These are phyloP conservation scores for Paramecium sexaurelia DNA, from an alignment of 73 alveolate genomes.

Conservation along the genomic window DNA sequence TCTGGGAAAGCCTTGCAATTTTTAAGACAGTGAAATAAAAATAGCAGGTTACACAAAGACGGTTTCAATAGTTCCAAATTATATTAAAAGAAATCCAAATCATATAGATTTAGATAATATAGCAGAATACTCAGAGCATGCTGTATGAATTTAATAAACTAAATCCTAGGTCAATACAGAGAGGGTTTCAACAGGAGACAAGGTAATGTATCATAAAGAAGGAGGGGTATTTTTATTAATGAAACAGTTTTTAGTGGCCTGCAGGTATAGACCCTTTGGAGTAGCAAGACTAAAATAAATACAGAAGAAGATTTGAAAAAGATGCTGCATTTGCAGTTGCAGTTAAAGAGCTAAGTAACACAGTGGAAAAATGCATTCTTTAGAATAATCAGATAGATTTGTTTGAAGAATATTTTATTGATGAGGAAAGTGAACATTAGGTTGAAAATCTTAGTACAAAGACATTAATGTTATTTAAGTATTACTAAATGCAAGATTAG, in stretches of 20 bases:
- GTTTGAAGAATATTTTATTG: slow-evolving; percentile 95
- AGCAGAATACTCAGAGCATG: slow-evolving; percentile 83
- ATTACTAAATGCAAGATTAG: slow-evolving; percentile 72
- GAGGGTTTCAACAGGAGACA: slow-evolving; percentile 81
- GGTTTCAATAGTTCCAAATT: slow-evolving; percentile 55
- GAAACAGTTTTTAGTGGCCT: slow-evolving; percentile 84
- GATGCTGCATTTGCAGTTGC: slow-evolving; percentile 89
- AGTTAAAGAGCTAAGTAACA: slow-evolving; percentile 83
- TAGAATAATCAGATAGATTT: slow-evolving; percentile 96
- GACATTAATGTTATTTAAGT: slow-evolving; percentile 96
- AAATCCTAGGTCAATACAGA: slow-evolving; percentile 84
- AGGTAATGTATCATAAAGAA: slow-evolving; percentile 91
- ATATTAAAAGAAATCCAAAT: slow-evolving; percentile 81
- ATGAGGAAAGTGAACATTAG: slow-evolving; percentile 91
- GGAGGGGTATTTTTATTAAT: slow-evolving; percentile 80
- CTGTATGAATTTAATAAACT: slow-evolving; percentile 66
- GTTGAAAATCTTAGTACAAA: slow-evolving; percentile 95
- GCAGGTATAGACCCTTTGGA: slow-evolving; percentile 87
- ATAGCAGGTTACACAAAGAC: slow-evolving; percentile 69
- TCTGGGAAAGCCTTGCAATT: slow-evolving; percentile 84
- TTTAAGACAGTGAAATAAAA: slow-evolving; percentile 90
- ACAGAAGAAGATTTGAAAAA: slow-evolving; percentile 82
- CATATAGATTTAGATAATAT: slow-evolving; percentile 82
- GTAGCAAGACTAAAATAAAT: slow-evolving; percentile 81
- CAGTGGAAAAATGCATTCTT: slow-evolving; percentile 86